phyloP scores from a whole-genome alignment of 768 basidiomycete species.

The Trametopsis cervina region DNA sequence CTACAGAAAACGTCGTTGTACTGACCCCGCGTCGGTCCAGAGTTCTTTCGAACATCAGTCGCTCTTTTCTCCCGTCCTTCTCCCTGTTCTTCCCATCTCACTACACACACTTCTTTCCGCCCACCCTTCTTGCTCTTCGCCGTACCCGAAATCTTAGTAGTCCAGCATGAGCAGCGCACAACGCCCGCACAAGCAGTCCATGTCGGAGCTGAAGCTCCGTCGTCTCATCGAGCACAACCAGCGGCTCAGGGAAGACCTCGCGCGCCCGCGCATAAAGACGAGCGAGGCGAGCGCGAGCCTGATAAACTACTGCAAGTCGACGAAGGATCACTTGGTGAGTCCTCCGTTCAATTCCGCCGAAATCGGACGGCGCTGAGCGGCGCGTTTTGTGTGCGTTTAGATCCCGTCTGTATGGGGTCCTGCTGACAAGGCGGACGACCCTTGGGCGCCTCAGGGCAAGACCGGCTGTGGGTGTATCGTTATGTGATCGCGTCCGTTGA shows the following conservation, averaged over 20 bases:
- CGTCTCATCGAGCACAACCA: conserved; percentile 71
- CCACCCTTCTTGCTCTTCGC: not conserved
- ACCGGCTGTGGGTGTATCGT: conserved; percentile 22
- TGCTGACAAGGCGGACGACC: conserved; percentile 87
- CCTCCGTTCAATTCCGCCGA: conserved; percentile 7
- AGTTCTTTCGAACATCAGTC: not conserved
- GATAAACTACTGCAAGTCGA: conserved; percentile 69
- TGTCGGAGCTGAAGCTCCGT: conserved; percentile 80
- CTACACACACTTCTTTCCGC: too few species aligned
- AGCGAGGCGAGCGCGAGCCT: conserved; percentile 69
- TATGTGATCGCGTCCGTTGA: conserved; percentile 15
- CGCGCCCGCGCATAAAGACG: conserved; percentile 61
- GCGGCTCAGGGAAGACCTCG: conserved; percentile 63
- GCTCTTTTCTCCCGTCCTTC: not conserved
- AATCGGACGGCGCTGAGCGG: not conserved
- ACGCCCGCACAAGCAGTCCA: conserved; percentile 49
- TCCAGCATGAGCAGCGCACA: not conserved
- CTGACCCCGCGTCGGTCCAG: not conserved
- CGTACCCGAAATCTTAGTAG: not conserved
- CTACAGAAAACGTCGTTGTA: too few species aligned
- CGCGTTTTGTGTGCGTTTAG: too few species aligned
- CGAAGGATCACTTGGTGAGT: conserved; percentile 61
- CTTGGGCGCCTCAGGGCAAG: conserved; percentile 63
- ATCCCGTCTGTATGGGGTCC: conserved; percentile 97
- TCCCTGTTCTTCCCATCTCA: not conserved